A percentile compares a stretch with the other conserved stretches of the same genome.
Conservation (phyloP, 371 early-diverging fungal genomes). For the Coemansia sp. region DNA sequence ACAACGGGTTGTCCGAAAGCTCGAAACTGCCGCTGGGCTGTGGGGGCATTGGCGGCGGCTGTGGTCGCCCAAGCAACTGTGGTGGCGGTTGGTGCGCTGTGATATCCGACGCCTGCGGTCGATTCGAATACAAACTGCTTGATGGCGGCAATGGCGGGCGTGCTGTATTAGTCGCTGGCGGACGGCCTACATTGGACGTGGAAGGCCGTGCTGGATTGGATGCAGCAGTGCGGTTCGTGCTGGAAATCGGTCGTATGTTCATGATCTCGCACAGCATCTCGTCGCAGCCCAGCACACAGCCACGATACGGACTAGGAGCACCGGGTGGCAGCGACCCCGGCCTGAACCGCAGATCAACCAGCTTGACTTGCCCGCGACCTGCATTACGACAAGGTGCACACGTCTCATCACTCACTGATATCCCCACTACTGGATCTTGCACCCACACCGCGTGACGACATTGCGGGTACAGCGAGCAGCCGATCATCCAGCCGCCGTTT, state of each 20-base stretch:
- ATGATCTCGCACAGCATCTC: constrained; percentile 45
- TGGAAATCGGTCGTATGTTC: background rate
- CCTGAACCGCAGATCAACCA: constrained; percentile 34
- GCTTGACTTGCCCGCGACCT: constrained; percentile 12
- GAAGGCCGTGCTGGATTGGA: no score
- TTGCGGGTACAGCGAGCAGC: constrained; percentile 51
- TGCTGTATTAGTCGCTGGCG: no score
- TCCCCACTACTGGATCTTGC: constrained; percentile 24
- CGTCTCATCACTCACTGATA: constrained; percentile 15
- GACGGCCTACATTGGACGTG: no score
- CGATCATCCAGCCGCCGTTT: constrained; percentile 43
- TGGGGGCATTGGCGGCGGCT: background rate
- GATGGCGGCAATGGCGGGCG: background rate
- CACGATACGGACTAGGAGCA: constrained; percentile 28
- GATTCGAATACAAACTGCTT: background rate
- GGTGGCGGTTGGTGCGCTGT: background rate
- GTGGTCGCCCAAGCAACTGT: background rate
- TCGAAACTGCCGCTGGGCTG: background rate
- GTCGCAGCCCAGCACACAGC: constrained; percentile 47
- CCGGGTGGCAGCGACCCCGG: constrained; percentile 45
- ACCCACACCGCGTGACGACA: constrained; percentile 49
- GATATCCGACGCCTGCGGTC: background rate
- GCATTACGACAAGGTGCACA: constrained; percentile 14
- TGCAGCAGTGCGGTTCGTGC: background rate
- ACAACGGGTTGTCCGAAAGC: constrained; percentile 45